Evolutionary conservation across 768 basidiomycete species (phyloP), one percentile per base, ranked within the genome.

Genomic region (Cystobasidium tubakii): DNA sequence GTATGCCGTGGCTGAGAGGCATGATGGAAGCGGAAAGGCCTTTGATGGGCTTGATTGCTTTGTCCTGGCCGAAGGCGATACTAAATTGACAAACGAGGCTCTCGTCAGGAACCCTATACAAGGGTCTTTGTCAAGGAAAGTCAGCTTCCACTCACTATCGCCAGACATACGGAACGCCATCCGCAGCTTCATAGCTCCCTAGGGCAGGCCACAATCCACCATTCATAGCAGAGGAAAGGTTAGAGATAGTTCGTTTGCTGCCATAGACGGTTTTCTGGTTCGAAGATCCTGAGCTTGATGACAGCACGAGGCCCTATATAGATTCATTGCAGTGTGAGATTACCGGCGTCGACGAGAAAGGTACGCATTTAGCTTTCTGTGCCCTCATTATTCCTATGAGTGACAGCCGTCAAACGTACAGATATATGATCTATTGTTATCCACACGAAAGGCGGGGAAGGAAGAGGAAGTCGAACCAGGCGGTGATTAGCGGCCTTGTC

Each of bases 121-220:
- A n/a, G n/a, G n/a, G n/a, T n/a, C 15, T 15, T 15, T 6, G 39
- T 39, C 39, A 39, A 39, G 39, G 39, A 6, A 6, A 39, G 15
- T 39, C 83, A 89, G 80, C 80, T 90, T 82, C 80, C 27, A 86
- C 85, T 77, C 89, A 90, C 74, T 89, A 79, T 54, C 89, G 83
- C 73, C 86, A 87, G 73, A 83, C 82, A 9, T 84, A 82, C 0
- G 87, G 86, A 72, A 36, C 46, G 0, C 77, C 78, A 0, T 53
- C 39, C 31, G 85, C 82, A 75, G 87, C 85, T 46, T 89, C 84
- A 84, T 88, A 89, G 1, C 88, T 88, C 0, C 89, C 91, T 7
- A 95, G 85, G 75, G 87, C 87, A 0, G 92, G 92, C 92, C 92
- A 95, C 46, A 91, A 83, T 7, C 89, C 85, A 79, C 87, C 90